Evolutionary conservation across 129 eudicot species (phyloP).

Genomic region (Centaurea solstitialis): DNA sequence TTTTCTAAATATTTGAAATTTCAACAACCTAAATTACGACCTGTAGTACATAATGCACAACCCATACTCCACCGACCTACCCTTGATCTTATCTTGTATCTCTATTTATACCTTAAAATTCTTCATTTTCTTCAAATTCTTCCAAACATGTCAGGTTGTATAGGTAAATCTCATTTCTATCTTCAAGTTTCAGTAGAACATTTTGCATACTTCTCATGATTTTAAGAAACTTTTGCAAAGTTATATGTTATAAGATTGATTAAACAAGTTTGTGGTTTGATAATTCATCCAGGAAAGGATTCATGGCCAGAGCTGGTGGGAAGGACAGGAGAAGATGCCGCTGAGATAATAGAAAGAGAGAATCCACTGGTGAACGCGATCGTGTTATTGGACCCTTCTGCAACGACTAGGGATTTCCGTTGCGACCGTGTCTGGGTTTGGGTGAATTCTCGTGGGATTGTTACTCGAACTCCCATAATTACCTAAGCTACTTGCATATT

Average conservation of each 20-base stretch:
- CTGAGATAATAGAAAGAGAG: slow-evolving; percentile 42
- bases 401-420: slow-evolving; percentile 37
- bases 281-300: slow-evolving; percentile 35
- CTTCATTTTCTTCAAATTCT: slow-evolving; percentile 1
- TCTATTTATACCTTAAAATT: slow-evolving; percentile 13
- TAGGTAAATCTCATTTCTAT: slow-evolving; percentile 11
- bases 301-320: slow-evolving; percentile 67
- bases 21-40: background rate
- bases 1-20: background rate
- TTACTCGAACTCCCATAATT: slow-evolving; percentile 38
- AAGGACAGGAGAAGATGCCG: slow-evolving; percentile 33
- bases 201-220: background rate
- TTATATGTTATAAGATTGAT: background rate
- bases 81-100: background rate
- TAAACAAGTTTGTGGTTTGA: background rate
- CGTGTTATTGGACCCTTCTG: slow-evolving; percentile 46
- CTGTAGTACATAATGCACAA: slow-evolving; percentile 2
- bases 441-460: slow-evolving; percentile 35
- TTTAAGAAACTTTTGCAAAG: background rate
- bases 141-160: slow-evolving; percentile 18
- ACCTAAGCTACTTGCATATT: slow-evolving; percentile 16
- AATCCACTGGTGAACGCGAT: slow-evolving; percentile 47
- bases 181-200: background rate
- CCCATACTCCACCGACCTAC: background rate
- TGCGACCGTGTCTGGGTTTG: slow-evolving; percentile 63